Evolutionary conservation across 306 rosid species (phyloP), one percentile per base, ranked within the genome.

Genomic region (Mimosa pudica): DNA sequence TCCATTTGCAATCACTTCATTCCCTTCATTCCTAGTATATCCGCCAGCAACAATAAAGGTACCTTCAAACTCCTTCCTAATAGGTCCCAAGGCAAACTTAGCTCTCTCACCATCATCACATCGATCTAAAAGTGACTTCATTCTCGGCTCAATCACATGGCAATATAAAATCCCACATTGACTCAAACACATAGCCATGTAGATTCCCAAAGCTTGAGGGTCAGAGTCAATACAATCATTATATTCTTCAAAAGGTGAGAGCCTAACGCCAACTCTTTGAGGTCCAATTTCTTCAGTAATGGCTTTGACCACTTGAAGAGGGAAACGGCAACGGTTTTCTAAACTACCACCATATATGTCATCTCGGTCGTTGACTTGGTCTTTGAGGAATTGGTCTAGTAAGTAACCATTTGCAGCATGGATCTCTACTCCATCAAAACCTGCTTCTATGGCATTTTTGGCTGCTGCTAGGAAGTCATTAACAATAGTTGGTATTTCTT

Each of bases 241-340:
- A 38, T 77, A 89, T 54, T 87, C 76, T 0, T 90, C 77, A 32
- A 86, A 91, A n/a, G 98, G 97, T 7, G 98, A 93, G 1, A 91
- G 85, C 73, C 93, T 86, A 2, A 93, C 81, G 49, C 98, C 98
- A 38, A 91, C 97, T 83, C 60, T 89, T 3, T 87, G 84, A 13
- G 85, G 82, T 33, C 97, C 93, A 2, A 91, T 87, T 57, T 93
- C 91, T 1, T 87, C 71, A 17, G 20, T 84, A 6, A 88, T 73
- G 0, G 91, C 89, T 75, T 88, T 66, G 14, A 88, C 85, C 0
- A 91, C 84, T 75, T 86, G 83, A 0, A 91, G 68, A 2, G 94
- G 88, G 79, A 93, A 87, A 2, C 90, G 90, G 24, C 94, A 91
- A 2, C 90, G 91, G 18, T 91, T 93, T 30, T 89, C 93, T 13